These are phyloP conservation scores for Allium fistulosum DNA, from an alignment of 106 monocot genomes.

Conservation along the genomic window DNA sequence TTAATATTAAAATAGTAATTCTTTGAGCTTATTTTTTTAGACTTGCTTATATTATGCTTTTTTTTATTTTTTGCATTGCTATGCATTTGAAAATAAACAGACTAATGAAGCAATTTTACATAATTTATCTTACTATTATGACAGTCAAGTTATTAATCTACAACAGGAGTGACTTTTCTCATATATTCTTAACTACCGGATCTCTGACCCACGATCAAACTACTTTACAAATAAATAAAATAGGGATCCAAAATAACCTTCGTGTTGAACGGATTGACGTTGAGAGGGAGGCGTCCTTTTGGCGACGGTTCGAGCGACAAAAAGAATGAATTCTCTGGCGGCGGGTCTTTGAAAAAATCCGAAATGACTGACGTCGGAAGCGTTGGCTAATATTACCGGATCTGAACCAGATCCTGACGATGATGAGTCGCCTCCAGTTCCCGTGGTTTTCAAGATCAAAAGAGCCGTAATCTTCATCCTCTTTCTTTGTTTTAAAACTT, in stretches of 20 bases:
- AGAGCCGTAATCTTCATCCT: conserved; percentile 74
- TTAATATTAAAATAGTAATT: too few species aligned
- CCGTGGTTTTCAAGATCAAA: conserved; percentile 39
- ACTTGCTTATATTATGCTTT: too few species aligned
- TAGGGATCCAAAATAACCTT: conserved; percentile 34
- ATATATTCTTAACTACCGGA: too few species aligned
- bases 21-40: too few species aligned
- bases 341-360: conserved; percentile 72
- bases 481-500: neutral
- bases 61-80: too few species aligned
- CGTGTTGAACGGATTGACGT: conserved; percentile 82
- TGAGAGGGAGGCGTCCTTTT: conserved; percentile 50
- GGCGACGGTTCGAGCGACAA: conserved; percentile 35
- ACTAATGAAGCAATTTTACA: too few species aligned
- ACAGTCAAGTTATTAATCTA: too few species aligned
- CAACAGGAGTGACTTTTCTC: too few species aligned
- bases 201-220: too few species aligned
- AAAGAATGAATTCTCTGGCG: conserved; percentile 77
- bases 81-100: too few species aligned
- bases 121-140: too few species aligned
- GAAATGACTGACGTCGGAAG: conserved; percentile 81
- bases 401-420: conserved; percentile 17
- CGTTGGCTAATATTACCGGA: conserved; percentile 71
- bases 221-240: neutral
- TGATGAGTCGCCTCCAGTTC: conserved; percentile 27